phyloP scores from a whole-genome alignment of 176 grass and related monocot genomes.

The Coix lacrymajobi region DNA sequence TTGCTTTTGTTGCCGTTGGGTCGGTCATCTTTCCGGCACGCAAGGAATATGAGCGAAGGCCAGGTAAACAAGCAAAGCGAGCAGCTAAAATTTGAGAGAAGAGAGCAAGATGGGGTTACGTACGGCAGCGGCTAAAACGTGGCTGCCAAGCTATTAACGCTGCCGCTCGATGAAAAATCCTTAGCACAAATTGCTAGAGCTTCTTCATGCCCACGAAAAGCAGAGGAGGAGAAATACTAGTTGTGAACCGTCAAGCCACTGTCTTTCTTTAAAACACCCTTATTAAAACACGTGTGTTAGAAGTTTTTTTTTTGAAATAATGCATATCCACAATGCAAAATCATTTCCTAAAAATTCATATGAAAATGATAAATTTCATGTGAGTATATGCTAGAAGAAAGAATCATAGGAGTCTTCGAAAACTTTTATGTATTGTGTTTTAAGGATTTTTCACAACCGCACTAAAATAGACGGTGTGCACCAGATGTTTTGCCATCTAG shows the following conservation, averaged over 20 bases:
- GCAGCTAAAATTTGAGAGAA: not conserved
- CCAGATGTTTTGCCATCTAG: too few relatives aligned
- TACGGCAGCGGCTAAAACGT: constrained; percentile 1
- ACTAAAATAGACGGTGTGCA: not conserved
- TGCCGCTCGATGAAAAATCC: not conserved
- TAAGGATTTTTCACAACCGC: not conserved
- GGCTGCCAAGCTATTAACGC: constrained; percentile 11
- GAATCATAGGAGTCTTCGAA: not conserved
- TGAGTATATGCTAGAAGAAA: not conserved
- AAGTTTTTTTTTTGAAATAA: not conserved
- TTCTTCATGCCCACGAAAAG: not conserved
- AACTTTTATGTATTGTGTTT: not conserved
- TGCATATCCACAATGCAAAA: not conserved
- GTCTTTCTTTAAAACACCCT: too few relatives aligned
- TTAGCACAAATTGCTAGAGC: too few relatives aligned
- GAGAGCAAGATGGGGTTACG: not conserved
- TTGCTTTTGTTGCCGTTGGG: not conserved
- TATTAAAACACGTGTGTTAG: not conserved
- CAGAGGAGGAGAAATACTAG: not conserved
- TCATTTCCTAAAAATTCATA: not conserved
- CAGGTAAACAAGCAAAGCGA: constrained; percentile 23
- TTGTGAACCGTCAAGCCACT: too few relatives aligned
- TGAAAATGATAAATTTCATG: not conserved
- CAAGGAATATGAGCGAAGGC: constrained; percentile 24
- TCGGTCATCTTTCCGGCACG: constrained; percentile 10